phyloP scores from a whole-genome alignment of 192 early-diverging fungal genomes.

The Podila verticillata region DNA sequence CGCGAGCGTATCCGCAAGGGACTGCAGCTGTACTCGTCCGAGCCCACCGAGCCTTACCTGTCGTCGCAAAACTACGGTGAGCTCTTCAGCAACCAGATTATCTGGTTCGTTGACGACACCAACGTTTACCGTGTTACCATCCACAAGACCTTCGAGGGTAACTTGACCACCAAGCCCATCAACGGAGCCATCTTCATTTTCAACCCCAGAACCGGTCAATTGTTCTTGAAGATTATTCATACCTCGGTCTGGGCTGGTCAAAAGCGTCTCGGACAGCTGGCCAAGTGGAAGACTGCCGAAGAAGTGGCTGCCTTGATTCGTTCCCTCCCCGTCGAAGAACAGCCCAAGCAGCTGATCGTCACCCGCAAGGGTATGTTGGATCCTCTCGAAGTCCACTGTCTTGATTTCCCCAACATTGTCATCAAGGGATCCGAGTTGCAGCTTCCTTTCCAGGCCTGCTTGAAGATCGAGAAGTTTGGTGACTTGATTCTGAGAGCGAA shows the following conservation, averaged over 20 bases:
- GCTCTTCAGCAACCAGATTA: slow-evolving; percentile 97
- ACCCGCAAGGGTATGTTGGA: slow-evolving; percentile 99
- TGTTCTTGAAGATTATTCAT: slow-evolving; percentile 99
- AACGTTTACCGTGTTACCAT: slow-evolving; percentile 99
- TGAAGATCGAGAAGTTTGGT: slow-evolving; percentile 99
- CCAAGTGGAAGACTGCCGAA: slow-evolving; percentile 99
- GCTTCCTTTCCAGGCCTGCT: slow-evolving; percentile 96
- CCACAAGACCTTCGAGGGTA: slow-evolving; percentile 99
- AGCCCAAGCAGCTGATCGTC: slow-evolving; percentile 99
- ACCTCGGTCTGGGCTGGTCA: slow-evolving; percentile 99
- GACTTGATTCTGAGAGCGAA: slow-evolving; percentile 98
- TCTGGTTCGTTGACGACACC: slow-evolving; percentile 99
- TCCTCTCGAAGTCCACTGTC: slow-evolving; percentile 93
- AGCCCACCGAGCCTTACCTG: slow-evolving; percentile 98
- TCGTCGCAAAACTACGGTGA: slow-evolving; percentile 96
- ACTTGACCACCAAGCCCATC: slow-evolving; percentile 98
- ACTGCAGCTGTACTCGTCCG: slow-evolving; percentile 97
- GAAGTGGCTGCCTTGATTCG: slow-evolving; percentile 99
- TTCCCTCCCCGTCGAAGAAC: slow-evolving; percentile 98
- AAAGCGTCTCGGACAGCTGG: slow-evolving; percentile 98
- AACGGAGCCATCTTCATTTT: slow-evolving; percentile 99
- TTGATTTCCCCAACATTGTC: slow-evolving; percentile 97
- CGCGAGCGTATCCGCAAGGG: slow-evolving; percentile 99
- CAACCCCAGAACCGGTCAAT: slow-evolving; percentile 98
- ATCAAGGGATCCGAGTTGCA: slow-evolving; percentile 98